Conservation (phyloP, 495 filamentous ascomycete species). For the Chlorociboria aeruginascens region DNA sequence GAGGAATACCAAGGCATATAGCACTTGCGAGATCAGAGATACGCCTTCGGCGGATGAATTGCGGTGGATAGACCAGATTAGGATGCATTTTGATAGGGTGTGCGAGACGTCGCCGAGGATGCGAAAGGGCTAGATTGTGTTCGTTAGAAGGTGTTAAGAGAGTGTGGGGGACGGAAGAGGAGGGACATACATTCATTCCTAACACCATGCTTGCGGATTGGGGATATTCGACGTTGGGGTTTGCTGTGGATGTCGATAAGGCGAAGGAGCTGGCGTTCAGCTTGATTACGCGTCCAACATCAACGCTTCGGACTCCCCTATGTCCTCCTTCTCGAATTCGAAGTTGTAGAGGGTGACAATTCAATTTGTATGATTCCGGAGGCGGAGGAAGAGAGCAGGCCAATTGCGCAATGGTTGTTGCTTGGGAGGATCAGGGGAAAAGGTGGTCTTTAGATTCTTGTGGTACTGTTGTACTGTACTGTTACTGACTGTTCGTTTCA, state of each 20-base stretch:
- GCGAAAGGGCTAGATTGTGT: constrained; percentile 53
- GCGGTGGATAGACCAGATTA: constrained; percentile 83
- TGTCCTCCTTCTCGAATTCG: no score
- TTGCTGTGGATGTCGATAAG: neutral
- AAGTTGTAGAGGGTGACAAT: no score
- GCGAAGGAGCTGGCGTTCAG: neutral
- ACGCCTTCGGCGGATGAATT: constrained; percentile 87
- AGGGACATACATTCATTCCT: neutral
- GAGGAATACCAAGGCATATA: constrained; percentile 79
- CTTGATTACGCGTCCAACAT: neutral
- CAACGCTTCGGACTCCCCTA: no score
- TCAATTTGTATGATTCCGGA: no score
- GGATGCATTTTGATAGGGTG: constrained; percentile 70
- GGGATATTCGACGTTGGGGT: neutral
- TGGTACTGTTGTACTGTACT: no score
- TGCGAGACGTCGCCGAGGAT: constrained; percentile 74
- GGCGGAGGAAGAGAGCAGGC: no score
- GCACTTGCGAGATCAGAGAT: constrained; percentile 84
- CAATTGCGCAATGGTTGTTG: no score
- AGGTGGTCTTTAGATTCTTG: no score
- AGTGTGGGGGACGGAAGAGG: neutral
- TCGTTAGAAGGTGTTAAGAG: neutral
- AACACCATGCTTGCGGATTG: neutral
- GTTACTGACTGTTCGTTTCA: no score
- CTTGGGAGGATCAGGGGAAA: no score